Percentiles rank a stretch among this genome's conserved stretches.
Evolutionary conservation across 371 early-diverging fungal genomes (phyloP).

Genomic region (Neoconidiobolus thromboides): DNA sequence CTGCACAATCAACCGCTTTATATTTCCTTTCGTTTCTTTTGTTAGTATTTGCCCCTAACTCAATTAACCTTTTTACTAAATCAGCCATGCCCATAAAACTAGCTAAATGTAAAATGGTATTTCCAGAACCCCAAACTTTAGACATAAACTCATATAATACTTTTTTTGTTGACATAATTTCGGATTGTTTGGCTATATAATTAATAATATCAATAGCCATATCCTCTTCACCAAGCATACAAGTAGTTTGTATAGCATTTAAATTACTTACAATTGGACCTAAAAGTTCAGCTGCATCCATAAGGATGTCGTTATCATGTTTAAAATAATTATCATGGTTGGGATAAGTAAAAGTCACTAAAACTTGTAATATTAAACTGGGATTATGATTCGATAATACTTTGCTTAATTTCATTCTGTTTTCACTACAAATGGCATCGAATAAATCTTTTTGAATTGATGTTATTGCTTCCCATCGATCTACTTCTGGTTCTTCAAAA

Average conservation of each 20-base stretch:
- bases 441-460: background rate
- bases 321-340: constrained; percentile 26
- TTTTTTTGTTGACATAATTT: constrained; percentile 29
- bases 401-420: background rate
- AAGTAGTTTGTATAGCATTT: constrained; percentile 40
- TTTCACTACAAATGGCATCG: constrained; percentile 4
- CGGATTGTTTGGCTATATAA: constrained; percentile 27
- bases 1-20: constrained; percentile 42
- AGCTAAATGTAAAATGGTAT: constrained; percentile 48
- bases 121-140: constrained; percentile 43
- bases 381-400: constrained; percentile 5
- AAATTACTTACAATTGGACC: constrained; percentile 25
- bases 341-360: constrained; percentile 29
- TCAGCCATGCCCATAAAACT: constrained; percentile 42
- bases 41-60: constrained; percentile 30
- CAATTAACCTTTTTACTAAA: constrained; percentile 32
- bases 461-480: background rate
- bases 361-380: constrained; percentile 21
- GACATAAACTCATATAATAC: constrained; percentile 45
- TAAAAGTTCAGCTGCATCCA: constrained; percentile 33
- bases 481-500: background rate
- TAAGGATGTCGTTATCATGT: constrained; percentile 29
- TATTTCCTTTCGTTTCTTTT: constrained; percentile 34
- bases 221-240: constrained; percentile 38
- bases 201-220: constrained; percentile 34